Evolutionary conservation across 1,284 basidiomycete species (phyloP).

Genomic region (Fomitiporia mediterranea): DNA sequence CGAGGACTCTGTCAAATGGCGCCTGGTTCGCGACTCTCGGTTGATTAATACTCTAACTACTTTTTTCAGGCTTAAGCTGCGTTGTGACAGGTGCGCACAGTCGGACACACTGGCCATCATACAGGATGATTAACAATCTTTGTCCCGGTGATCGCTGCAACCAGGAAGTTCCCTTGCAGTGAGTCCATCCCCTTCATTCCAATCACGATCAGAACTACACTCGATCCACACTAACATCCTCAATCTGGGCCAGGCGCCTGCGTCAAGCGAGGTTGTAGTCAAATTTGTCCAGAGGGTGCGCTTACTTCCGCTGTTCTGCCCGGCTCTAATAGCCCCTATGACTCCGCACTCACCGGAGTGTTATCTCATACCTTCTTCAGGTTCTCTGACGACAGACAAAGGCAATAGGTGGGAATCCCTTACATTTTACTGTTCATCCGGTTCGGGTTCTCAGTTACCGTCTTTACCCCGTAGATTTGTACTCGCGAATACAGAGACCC

Average conservation of each 20-base stretch:
- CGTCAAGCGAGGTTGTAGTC: constrained; percentile 21
- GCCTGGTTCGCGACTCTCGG: constrained; percentile 30
- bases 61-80: constrained; percentile 17
- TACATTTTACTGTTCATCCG: constrained; percentile 8
- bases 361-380: constrained; percentile 32
- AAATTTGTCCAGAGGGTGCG: constrained; percentile 21
- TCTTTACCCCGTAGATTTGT: constrained; percentile 45
- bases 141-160: constrained; percentile 1
- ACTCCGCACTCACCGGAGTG: constrained; percentile 20
- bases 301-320: constrained; percentile 33
- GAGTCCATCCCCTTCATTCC: constrained; percentile 6
- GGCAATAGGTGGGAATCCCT: constrained; percentile 49
- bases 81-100: constrained; percentile 19
- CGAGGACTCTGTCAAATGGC: constrained; percentile 1
- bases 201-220: constrained; percentile 2
- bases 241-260: constrained; percentile 18
- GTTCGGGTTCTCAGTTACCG: background rate
- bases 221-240: background rate
- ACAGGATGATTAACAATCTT: constrained; percentile 2
- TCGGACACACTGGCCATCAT: background rate
- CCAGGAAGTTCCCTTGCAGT: constrained; percentile 22
- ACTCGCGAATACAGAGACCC: constrained; percentile 59
- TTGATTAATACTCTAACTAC: constrained; percentile 32
- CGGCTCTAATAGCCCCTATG: constrained; percentile 16
- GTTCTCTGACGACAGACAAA: constrained; percentile 66